Evolutionary conservation across 495 filamentous ascomycete species (phyloP), one percentile per base, ranked within the genome.

Genomic region (Neurospora sp.): DNA sequence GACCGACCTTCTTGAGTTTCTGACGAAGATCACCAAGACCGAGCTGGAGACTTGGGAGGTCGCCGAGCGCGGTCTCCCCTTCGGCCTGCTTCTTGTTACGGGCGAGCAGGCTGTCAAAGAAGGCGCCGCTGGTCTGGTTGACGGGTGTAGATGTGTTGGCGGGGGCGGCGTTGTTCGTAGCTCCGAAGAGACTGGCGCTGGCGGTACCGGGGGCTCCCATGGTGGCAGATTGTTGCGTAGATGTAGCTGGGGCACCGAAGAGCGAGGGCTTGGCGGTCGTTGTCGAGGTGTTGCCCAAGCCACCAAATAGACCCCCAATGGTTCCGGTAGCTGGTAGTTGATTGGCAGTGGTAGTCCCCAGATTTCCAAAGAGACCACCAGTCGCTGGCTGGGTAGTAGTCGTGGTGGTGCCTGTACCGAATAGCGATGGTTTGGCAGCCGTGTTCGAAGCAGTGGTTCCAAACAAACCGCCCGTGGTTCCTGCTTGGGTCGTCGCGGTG

Each of bases 91-190:
- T 91, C 78, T 86, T 86, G 78, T 92, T 92, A 74, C 92, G 91
- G 76, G 95, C 92, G 14, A 97, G 84, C 31, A 98, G 83, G 75
- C 90, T 93, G 79, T 97, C 93, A 83, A 97, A 98, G 79, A 94
- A 96, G 1, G 93, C 92, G 69, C 80, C 83, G 0, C 82, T 84
- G 20, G 82, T 71, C 54, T 76, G 78, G 69, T n/a, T 39, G 46
- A 72, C 38, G 69, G 72, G 20, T 66, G 74, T 69, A 3, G 72
- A 69, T 5, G 54, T 71, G 20, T 72, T 73, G 40, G 74, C 71
- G 20, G 74, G 69, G 31, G 48, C 39, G 23, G 40, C 48, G 38
- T 54, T 59, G 38, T 71, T 46, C 20, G 69, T 73, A 72, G 37
- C 70, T 39, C 76, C 76, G 37, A 77, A 77, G 37, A 77, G 37